Evolutionary conservation across 371 early-diverging fungal species (phyloP), one percentile per base, ranked within the genome.

Genomic region (Rhizopus delemar): DNA sequence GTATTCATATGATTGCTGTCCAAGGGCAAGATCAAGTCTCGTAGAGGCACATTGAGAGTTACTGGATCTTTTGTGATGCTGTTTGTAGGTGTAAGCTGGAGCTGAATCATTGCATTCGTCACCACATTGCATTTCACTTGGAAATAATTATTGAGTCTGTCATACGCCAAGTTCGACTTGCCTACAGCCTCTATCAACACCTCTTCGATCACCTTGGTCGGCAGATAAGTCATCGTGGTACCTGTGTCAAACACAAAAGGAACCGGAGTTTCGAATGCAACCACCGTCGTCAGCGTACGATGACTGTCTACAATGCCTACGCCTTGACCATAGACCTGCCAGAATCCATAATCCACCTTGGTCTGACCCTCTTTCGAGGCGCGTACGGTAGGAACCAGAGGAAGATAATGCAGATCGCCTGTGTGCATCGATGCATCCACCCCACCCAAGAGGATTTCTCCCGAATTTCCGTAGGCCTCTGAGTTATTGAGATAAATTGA

Each of bases 371-470:
- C 29, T 28, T 5, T 2, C 2, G 43, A 22, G 12, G 11, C n/a
- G 11, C 39, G 9, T 4, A 41, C 45, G 12, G 67, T 57, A 5
- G 41, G 51, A 16, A 69, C 62, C 0, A 79, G 70, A 3, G 79
- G 70, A 11, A 75, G 46, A 32, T 85, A 86, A 7, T 65, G 58
- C 46, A 87, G 46, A 1, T 63, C 55, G 13, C 87, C 87, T 3
- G 66, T 62, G 60, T 75, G 83, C 62, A 81, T 83, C 49, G 73
- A 53, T 6, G 51, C 34, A 53, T 89, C 85, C 12, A 75, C 70
- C 0, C 82, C 86, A 11, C 85, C 86, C 64, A 89, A 77, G 11
- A 80, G 76, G 48, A 86, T 72, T 41, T 85, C 79, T 2, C 86
- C 89, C 8, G 74, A 58, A 51, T 61, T 51, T 8, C 73, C 76